Evolutionary conservation across 2,329 filamentous ascomycete species (phyloP).

Genomic region (Arthrobotrys pseudoclavata): DNA sequence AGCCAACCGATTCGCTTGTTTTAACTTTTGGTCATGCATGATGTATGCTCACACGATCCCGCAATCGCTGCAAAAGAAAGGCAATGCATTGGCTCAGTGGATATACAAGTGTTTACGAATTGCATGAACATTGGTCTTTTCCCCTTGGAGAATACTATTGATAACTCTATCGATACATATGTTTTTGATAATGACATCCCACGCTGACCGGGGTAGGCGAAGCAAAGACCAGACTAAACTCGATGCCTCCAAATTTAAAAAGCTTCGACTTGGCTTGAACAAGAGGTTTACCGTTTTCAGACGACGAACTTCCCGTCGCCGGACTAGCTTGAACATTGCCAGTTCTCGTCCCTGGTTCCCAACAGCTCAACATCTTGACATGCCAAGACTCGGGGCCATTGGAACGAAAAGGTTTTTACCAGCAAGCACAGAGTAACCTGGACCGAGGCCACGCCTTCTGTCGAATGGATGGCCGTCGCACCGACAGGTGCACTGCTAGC

Average conservation of each 20-base stretch:
- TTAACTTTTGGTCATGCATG: conserved; percentile 22
- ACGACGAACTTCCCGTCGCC: conserved; percentile 31
- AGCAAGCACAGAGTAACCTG: not conserved
- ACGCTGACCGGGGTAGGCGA: conserved; percentile 35
- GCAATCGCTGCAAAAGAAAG: conserved; percentile 26
- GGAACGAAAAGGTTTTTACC: conserved; percentile 12
- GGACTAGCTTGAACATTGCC: conserved; percentile 15
- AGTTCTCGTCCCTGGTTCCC: conserved; percentile 30
- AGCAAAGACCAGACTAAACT: conserved; percentile 41
- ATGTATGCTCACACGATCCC: conserved; percentile 51
- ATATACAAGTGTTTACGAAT: not conserved
- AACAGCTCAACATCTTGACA: conserved; percentile 39
- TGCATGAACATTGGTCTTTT: not conserved
- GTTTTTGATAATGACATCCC: conserved; percentile 53
- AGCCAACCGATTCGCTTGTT: conserved; percentile 55
- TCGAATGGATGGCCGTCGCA: conserved; percentile 4
- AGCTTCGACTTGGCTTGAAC: not conserved
- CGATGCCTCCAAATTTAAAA: conserved; percentile 10
- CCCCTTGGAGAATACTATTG: conserved; percentile 11
- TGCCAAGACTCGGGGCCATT: conserved; percentile 33
- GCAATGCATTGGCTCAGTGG: conserved; percentile 11
- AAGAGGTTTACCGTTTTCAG: not conserved
- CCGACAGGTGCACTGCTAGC: not conserved
- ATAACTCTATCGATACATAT: conserved; percentile 55
- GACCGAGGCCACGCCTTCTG: conserved; percentile 9